Evolutionary conservation across 2,329 filamentous ascomycete species (phyloP).

Genomic region (Diplodia sapinea): DNA sequence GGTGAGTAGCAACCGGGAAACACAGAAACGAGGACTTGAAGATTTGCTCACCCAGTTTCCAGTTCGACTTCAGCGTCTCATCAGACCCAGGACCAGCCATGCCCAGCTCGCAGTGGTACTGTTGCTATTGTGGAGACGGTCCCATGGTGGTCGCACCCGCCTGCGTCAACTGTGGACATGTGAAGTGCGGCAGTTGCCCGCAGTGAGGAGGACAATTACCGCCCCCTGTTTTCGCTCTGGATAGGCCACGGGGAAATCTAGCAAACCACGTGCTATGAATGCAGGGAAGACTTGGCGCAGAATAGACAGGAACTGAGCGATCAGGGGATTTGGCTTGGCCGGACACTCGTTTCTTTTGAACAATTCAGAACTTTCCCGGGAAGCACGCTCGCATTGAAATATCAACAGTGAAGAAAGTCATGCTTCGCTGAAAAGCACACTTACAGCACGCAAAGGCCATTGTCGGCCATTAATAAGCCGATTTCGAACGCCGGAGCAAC

Average conservation of each 20-base stretch:
- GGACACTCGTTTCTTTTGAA: slow-evolving; percentile 6
- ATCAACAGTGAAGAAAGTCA: background rate
- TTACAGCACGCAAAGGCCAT: slow-evolving; percentile 6
- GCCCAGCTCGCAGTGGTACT: slow-evolving; percentile 16
- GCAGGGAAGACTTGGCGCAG: background rate
- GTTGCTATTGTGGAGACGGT: slow-evolving; percentile 7
- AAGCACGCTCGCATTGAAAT: slow-evolving; percentile 1
- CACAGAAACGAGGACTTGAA: background rate
- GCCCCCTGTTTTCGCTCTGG: too few species aligned
- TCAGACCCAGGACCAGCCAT: background rate
- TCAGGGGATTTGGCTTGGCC: background rate
- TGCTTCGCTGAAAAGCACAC: slow-evolving; percentile 1
- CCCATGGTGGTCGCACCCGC: slow-evolving; percentile 23
- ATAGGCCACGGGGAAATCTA: background rate
- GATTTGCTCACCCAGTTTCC: background rate
- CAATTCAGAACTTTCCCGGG: background rate
- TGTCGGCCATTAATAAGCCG: background rate
- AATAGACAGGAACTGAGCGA: slow-evolving; percentile 2
- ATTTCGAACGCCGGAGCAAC: slow-evolving; percentile 15
- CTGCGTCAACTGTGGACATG: slow-evolving; percentile 13
- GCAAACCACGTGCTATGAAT: background rate
- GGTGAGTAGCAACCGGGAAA: background rate
- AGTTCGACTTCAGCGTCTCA: background rate
- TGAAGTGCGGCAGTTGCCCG: background rate
- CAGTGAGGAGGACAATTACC: background rate